Base-by-base conservation (phyloP, 2,329 filamentous ascomycete genomes). In the Calonectria pteridis region DNA sequence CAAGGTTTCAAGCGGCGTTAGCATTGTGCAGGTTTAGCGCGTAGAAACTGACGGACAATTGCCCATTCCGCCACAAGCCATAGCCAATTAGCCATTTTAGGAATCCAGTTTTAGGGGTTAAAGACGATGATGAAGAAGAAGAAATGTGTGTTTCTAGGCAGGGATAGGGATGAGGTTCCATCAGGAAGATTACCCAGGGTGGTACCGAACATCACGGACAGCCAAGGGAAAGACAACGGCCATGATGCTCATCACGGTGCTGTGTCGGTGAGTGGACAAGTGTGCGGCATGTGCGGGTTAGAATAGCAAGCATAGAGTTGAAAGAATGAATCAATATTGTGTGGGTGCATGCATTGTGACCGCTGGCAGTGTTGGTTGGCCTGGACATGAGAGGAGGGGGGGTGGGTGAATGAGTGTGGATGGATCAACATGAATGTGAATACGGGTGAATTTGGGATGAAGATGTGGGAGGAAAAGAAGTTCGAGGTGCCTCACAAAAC, bases 11-110 rank as follows among this genome's bases (percentile, higher is more conserved):
- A 77, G 65, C 73, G 72, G 67, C 70, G 69, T 74, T 65, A 75
- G 70, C 72, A 65, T 74, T 71, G 77, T 77, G 71, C 69, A 72
- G 69, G 40, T 43, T 73, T 79, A 78, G 77, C 73, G 75, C 62
- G 71, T 53, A 67, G 75, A 76, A 78, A 72, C 63, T 43, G 69
- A 63, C 46, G 69, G 70, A 69, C 58, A 62, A 71, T 69, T 73
- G 69, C 76, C 67, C 71, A 62, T 67, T 72, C 40, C 64, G 37
- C 71, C 53, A 73, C 75, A 53, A 72, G 55, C 55, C n/a, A 58
- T 64, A 50, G 69, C 23, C 46, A 10, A 68, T 68, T 46, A 23
- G 35, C 37, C 46, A 58, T 49, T 63, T 65, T 73, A 33, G 59
- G 76, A 76, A 77, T 79, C 72, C 68, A 71, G 46, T 53, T 58